These are phyloP conservation scores for Clarireedia homoeocarpa DNA, from an alignment of 2,329 filamentous ascomycete genomes.

Conservation along the genomic window DNA sequence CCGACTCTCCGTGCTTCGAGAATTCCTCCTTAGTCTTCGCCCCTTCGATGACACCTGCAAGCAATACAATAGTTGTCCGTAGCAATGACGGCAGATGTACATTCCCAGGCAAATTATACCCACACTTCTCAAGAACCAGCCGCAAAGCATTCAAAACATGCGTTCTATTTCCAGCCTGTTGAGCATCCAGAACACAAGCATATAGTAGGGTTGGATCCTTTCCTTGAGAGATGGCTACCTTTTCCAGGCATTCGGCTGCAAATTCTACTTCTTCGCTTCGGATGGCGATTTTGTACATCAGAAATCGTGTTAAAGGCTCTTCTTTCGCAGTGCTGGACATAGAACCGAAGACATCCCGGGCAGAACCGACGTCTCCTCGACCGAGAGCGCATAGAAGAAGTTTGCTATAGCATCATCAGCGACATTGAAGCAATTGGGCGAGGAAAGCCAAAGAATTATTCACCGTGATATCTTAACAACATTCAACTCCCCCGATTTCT, in stretches of 20 bases:
- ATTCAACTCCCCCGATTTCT: constrained; percentile 57
- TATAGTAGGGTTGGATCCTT: constrained; percentile 61
- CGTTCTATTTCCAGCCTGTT: constrained; percentile 52
- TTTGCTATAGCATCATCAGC: constrained; percentile 45
- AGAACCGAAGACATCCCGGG: constrained; percentile 45
- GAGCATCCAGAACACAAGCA: constrained; percentile 72
- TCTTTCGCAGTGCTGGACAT: constrained; percentile 52
- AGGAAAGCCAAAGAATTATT: constrained; percentile 5
- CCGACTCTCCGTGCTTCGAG: constrained; percentile 6
- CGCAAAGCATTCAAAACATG: constrained; percentile 54
- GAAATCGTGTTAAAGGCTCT: constrained; percentile 60
- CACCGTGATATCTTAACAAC: constrained; percentile 61
- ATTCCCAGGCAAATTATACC: constrained; percentile 38
- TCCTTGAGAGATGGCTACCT: constrained; percentile 44
- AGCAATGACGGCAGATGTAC: constrained; percentile 57
- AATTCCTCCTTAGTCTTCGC: not conserved
- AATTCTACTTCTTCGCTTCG: constrained; percentile 47
- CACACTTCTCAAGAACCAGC: constrained; percentile 49
- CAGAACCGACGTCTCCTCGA: constrained; percentile 45
- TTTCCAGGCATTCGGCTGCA: constrained; percentile 56
- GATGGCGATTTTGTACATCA: constrained; percentile 68
- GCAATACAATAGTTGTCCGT: constrained; percentile 49
- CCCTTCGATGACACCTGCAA: constrained; percentile 35
- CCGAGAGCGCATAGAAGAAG: constrained; percentile 62
- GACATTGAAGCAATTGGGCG: no score